Base-by-base conservation (phyloP, 2,329 filamentous ascomycete genomes). In the Rhexocercosporidium sp. region DNA sequence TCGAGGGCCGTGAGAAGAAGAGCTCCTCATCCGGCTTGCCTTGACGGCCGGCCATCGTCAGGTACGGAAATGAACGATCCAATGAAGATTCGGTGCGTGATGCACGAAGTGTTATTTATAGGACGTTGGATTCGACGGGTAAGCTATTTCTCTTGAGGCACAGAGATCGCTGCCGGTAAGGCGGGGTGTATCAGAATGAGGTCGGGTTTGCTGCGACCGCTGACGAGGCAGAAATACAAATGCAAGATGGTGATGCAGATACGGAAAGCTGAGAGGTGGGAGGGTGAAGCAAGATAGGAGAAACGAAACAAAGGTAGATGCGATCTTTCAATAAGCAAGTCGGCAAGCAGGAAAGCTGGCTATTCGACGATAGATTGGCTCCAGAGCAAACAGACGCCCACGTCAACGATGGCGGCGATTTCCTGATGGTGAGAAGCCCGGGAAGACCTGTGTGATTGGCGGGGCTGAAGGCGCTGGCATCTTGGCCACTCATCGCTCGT, bases 21-120 rank as follows among this genome's bases (percentile, higher is more conserved):
- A 96, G 90, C 84, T 95, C 93, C 80, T 94, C 90, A 34, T 93
- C 91, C 29, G 90, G 87, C 73, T 90, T 83, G 74, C 90, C 90
- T 76, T 90, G 88, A 67, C 75, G 76, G 61, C 69, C 66, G 54
- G 75, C 75, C 76, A 78, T 78, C 65, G 66, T 72, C 70, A 72
- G 70, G 69, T 72, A 70, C 65, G 41, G 53, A 49, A 60, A 59
- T 53, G 67, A 70, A 57, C 39, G 68, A 67, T 69, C 70, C 69
- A 67, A 72, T 71, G 67, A 69, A 31, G 68, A 64, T 59, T 71
- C 66, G 69, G 68, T 69, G 69, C 69, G 62, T 69, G 67, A 72
- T 59, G 73, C 75, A 74, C 72, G 59, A 69, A 64, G 59, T 72
- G 69, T 75, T 77, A 74, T 75, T 71, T 72, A 71, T 76, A 72